Base-by-base conservation (phyloP, 768 basidiomycete genomes). In the Mycena crocata region DNA sequence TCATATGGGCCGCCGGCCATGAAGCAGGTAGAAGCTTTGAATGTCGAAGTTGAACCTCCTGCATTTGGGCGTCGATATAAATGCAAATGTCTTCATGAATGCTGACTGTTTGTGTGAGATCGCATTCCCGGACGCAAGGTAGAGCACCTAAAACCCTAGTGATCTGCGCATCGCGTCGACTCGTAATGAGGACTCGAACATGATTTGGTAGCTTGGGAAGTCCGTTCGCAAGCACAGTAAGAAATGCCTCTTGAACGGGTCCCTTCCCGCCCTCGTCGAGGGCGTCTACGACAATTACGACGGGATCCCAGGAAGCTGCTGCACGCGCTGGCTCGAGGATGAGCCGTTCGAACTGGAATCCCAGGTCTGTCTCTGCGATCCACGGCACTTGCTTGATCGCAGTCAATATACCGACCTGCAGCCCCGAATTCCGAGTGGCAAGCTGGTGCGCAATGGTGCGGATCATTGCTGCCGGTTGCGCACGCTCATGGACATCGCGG, bases 391-490 rank as follows among this genome's bases (percentile, higher is more conserved):
- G 21, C 34, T 24, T 28, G 34, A 55, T 55, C 9, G 35, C 34
- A 9, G 52, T 9, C 17, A 28, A 17, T n/a, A 55, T 55, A 2
- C n/a, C 52, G 10, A 5, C 14, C 12, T 5, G n/a, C n/a, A 55
- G 3, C n/a, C 9, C 19, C 5, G 21, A 12, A 15, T 28, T 24
- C 5, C 31, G 35, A 14, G 35, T 30, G 5, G 52, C 52, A 13
- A 55, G 52, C n/a, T 39, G 52, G 26, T 55, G 19, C 24, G 52
- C 52, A 15, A 55, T n/a, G 12, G 52, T 55, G n/a, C 52, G 34
- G 23, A 55, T 26, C 34, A 55, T 35, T 14, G 35, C 52, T 2
- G 23, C 26, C 7, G 52, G 52, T 23, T 35, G 14, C 5, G 52
- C 5, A 7, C 52, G 52, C 52, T 37, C 52, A 6, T 15, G 17